phyloP scores from a whole-genome alignment of 768 basidiomycete species.

The Suillus clintonianus region DNA sequence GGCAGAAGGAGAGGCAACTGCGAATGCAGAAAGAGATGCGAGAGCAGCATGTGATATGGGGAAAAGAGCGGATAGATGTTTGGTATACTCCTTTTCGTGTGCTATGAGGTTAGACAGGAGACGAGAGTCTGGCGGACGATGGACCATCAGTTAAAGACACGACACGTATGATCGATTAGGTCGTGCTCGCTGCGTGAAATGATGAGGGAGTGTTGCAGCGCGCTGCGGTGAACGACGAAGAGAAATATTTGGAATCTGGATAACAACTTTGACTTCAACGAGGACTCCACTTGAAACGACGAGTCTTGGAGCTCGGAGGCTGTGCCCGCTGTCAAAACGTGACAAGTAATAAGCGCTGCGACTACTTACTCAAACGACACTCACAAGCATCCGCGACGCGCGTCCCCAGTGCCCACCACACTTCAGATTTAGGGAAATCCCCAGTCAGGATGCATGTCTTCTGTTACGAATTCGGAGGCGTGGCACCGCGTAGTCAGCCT shows the following conservation, averaged over 20 bases:
- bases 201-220: not conserved
- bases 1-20: constrained; percentile 61
- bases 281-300: too few relatives aligned
- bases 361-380: too few relatives aligned
- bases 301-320: too few relatives aligned
- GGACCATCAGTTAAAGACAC: constrained; percentile 51
- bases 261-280: too few relatives aligned
- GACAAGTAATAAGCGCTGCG: too few relatives aligned
- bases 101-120: constrained; percentile 66
- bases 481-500: too few relatives aligned
- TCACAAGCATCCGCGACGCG: too few relatives aligned
- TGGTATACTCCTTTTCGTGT: constrained; percentile 73
- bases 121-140: constrained; percentile 71
- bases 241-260: not conserved
- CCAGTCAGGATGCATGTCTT: too few relatives aligned
- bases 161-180: not conserved
- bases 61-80: constrained; percentile 58
- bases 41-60: constrained; percentile 61
- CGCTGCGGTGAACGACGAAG: constrained; percentile 1
- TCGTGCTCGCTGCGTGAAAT: not conserved
- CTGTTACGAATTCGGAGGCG: too few relatives aligned
- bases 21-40: constrained; percentile 71
- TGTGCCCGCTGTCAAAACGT: too few relatives aligned
- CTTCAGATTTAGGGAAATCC: too few relatives aligned
- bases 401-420: too few relatives aligned